Conservation (phyloP, 2,329 filamentous ascomycete genomes). For the Tolypocladium cylindrosporum region DNA sequence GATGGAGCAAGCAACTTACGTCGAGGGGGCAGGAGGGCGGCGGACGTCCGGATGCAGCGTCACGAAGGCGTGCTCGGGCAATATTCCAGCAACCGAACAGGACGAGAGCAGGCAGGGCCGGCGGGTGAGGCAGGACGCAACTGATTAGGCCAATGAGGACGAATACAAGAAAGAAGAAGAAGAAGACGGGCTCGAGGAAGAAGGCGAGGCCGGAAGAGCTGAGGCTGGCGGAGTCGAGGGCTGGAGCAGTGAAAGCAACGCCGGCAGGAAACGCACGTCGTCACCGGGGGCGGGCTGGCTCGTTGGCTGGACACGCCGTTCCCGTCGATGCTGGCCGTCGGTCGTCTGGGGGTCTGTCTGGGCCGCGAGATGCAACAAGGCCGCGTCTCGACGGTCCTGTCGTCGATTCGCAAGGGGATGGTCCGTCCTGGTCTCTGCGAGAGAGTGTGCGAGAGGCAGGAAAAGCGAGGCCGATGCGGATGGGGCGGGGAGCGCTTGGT, state of each 20-base stretch:
- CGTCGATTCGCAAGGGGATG: background rate
- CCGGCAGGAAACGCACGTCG: background rate
- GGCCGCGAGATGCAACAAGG: background rate
- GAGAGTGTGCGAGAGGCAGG: background rate
- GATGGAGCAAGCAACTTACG: conserved; percentile 2
- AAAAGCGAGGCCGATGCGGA: background rate
- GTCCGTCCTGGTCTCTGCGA: background rate
- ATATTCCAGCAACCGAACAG: conserved; percentile 29
- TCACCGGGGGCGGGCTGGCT: background rate
- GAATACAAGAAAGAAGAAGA: background rate
- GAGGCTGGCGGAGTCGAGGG: background rate
- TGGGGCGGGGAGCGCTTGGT: background rate
- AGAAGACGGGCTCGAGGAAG: background rate
- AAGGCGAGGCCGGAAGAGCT: background rate
- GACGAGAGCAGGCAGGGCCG: background rate
- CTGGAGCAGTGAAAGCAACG: background rate
- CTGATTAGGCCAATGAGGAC: background rate
- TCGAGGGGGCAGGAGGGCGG: conserved; percentile 1
- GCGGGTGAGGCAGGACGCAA: background rate
- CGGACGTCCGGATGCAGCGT: background rate
- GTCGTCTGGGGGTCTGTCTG: background rate
- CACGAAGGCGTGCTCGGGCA: conserved; percentile 18
- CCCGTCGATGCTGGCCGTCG: background rate
- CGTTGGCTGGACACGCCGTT: background rate
- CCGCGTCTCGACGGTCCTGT: background rate